Conservation (phyloP, 2,329 filamentous ascomycete genomes). For the Magnaporthiopsis rhizophila region DNA sequence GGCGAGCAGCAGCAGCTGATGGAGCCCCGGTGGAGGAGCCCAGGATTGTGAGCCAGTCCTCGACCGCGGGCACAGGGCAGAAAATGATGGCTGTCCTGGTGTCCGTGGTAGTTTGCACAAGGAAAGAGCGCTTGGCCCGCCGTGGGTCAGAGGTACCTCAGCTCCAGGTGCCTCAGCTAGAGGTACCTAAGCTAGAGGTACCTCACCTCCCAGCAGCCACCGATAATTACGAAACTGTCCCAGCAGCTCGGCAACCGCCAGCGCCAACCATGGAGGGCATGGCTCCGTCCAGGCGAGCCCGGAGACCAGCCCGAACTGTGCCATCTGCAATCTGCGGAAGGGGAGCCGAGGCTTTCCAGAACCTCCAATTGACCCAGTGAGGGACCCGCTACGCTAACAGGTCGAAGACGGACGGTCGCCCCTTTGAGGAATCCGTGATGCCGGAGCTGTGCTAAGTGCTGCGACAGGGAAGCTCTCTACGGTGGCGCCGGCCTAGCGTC, state of each 20-base stretch:
- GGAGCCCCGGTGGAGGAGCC: slow-evolving; percentile 1
- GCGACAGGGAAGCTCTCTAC: background rate
- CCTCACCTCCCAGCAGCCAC: background rate
- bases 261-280: background rate
- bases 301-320: background rate
- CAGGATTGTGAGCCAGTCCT: background rate
- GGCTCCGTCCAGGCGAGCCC: background rate
- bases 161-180: no score
- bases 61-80: background rate
- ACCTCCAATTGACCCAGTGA: background rate
- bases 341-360: background rate
- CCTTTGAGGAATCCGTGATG: background rate
- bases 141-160: background rate
- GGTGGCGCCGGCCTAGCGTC: background rate
- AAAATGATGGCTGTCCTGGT: background rate
- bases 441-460: background rate
- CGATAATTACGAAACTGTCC: background rate
- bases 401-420: no score
- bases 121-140: background rate
- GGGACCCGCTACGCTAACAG: no score
- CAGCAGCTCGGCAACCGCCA: no score
- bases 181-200: no score
- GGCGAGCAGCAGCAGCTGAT: background rate
- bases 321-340: background rate
- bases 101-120: background rate